phyloP scores from a whole-genome alignment of 352 stramenopile species.

The Pythium myriotylum region DNA sequence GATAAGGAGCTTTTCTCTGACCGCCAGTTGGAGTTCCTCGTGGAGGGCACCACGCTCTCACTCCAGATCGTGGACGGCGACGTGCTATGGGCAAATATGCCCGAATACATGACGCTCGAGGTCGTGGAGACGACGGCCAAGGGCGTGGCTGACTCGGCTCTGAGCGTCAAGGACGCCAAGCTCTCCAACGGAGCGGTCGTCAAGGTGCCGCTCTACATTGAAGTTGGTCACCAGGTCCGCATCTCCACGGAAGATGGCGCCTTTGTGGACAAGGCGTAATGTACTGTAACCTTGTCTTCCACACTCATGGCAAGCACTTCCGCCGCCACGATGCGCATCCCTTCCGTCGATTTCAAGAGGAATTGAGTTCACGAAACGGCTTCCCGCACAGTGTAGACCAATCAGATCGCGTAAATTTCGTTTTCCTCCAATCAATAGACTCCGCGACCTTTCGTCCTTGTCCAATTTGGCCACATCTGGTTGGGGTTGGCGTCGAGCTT shows the following conservation, averaged over 20 bases:
- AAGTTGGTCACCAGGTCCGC: conserved; percentile 76
- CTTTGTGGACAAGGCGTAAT: conserved; percentile 78
- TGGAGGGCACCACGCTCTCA: conserved; percentile 79
- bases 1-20: conserved; percentile 65
- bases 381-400: conserved; percentile 6
- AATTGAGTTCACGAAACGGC: conserved; percentile 7
- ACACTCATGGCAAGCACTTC: too few relatives aligned
- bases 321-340: neutral
- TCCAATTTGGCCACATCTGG: conserved; percentile 23
- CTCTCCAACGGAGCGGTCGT: conserved; percentile 77
- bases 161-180: conserved; percentile 85
- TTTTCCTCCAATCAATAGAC: conserved; percentile 24
- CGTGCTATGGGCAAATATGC: conserved; percentile 87
- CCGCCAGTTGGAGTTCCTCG: conserved; percentile 75
- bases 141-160: conserved; percentile 68
- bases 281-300: too few relatives aligned
- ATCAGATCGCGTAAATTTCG: conserved; percentile 13
- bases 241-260: conserved; percentile 72
- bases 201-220: conserved; percentile 86
- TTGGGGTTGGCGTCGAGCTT: conserved; percentile 4
- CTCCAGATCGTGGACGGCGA: conserved; percentile 86
- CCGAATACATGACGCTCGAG: conserved; percentile 72
- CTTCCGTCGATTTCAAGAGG: conserved; percentile 11
- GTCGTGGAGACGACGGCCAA: conserved; percentile 84
- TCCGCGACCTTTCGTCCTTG: conserved; percentile 19